Evolutionary conservation across 2,329 filamentous ascomycete species (phyloP).

Genomic region (Cladosporium sp.): DNA sequence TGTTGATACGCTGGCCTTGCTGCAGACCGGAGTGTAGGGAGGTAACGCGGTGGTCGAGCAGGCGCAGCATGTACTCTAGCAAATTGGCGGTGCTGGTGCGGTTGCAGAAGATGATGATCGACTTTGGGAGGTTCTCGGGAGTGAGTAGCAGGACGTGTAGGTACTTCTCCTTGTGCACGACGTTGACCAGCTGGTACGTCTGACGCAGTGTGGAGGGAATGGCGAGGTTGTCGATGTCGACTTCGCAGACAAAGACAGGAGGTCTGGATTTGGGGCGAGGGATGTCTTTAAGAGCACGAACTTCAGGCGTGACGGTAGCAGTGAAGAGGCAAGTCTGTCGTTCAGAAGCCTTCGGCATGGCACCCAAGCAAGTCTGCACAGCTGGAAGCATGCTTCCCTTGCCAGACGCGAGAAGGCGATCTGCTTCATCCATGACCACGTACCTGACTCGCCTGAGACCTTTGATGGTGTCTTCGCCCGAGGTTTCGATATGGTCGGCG

Average conservation of each 20-base stretch:
- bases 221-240: constrained; percentile 71
- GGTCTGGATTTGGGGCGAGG: constrained; percentile 68
- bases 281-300: constrained; percentile 75
- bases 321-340: constrained; percentile 97
- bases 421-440: constrained; percentile 94
- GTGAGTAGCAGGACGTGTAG: constrained; percentile 87
- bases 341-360: constrained; percentile 73
- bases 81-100: constrained; percentile 84
- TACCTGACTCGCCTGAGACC: constrained; percentile 77
- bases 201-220: constrained; percentile 81
- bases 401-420: constrained; percentile 76
- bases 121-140: constrained; percentile 71
- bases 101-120: constrained; percentile 93
- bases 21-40: constrained; percentile 85
- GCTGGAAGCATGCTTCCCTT: constrained; percentile 92
- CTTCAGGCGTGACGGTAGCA: constrained; percentile 90
- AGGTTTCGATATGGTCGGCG: constrained; percentile 89
- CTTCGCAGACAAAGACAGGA: constrained; percentile 85
- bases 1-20: constrained; percentile 81
- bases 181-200: constrained; percentile 82
- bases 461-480: constrained; percentile 85
- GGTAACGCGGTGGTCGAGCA: constrained; percentile 86
- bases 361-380: constrained; percentile 82
- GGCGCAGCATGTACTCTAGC: constrained; percentile 81
- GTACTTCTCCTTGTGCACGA: constrained; percentile 93